Conservation (phyloP, 768 basidiomycete species). For the Auriculariales sp. region DNA sequence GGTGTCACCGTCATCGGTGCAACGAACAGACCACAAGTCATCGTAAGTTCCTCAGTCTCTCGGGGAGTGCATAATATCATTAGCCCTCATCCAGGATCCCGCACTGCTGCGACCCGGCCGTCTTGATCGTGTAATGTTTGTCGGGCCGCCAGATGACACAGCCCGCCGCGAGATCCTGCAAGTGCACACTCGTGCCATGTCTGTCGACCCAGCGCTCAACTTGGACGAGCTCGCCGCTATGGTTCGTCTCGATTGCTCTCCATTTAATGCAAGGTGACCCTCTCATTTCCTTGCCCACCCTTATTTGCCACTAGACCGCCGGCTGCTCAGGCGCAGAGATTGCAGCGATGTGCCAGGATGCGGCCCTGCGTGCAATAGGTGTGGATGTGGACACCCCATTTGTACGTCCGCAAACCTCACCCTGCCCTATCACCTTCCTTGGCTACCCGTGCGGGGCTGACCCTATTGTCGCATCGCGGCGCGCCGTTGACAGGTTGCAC, state of each 20-base stretch:
- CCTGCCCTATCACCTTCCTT: not conserved
- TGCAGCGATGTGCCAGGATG: conserved; percentile 85
- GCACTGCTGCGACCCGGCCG: conserved; percentile 92
- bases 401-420: conserved; percentile 29
- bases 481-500: conserved; percentile 27
- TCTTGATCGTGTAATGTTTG: conserved; percentile 85
- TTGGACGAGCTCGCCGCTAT: conserved; percentile 50
- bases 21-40: conserved; percentile 88
- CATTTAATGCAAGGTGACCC: not conserved
- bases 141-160: conserved; percentile 74
- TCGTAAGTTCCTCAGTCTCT: conserved; percentile 34
- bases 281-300: not conserved
- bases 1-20: conserved; percentile 95
- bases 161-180: conserved; percentile 76
- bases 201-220: conserved; percentile 56
- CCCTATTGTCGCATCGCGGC: conserved; percentile 11
- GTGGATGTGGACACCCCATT: conserved; percentile 60
- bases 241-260: conserved; percentile 26
- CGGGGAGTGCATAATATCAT: not conserved
- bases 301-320: conserved; percentile 45
- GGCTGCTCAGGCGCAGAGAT: conserved; percentile 97
- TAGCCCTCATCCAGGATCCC: conserved; percentile 47
- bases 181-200: conserved; percentile 70
- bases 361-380: conserved; percentile 85
- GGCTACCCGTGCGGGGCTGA: not conserved